Percentiles rank a stretch among this genome's conserved stretches.
Conservation (phyloP, 805 yeast genomes). For the Barnettozyma vustinii region DNA sequence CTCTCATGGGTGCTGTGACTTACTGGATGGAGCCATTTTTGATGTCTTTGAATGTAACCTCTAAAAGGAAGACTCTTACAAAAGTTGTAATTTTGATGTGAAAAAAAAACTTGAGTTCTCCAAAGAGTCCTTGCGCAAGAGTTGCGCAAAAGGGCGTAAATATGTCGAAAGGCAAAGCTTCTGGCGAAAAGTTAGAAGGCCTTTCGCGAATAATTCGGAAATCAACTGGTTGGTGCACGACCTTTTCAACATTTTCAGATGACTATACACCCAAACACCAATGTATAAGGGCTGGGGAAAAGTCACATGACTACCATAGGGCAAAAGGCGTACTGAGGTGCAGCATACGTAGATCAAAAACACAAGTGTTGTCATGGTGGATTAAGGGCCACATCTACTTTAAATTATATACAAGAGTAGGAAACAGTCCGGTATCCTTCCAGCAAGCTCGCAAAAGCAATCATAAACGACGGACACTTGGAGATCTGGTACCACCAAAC, state of each 20-base stretch:
- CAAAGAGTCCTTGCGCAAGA: not conserved
- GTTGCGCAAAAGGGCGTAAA: not conserved
- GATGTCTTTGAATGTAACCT: constrained; percentile 8
- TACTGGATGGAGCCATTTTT: constrained; percentile 45
- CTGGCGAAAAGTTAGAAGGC: not conserved
- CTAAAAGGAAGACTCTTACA: not conserved
- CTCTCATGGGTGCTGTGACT: constrained; percentile 19
- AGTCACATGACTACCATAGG: not conserved
- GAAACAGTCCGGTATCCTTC: not conserved
- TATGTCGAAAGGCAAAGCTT: too few relatives aligned
- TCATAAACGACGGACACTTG: constrained; percentile 70
- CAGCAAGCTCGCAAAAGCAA: not conserved
- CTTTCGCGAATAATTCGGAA: not conserved
- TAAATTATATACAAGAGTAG: not conserved
- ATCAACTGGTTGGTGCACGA: not conserved
- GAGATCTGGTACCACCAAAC: constrained; percentile 90
- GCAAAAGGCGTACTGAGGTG: not conserved
- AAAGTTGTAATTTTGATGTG: constrained; percentile 3
- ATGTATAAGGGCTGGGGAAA: not conserved
- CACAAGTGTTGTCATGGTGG: not conserved
- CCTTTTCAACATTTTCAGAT: not conserved
- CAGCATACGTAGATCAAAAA: too few relatives aligned
- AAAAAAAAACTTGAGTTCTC: constrained; percentile 4
- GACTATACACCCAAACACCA: constrained; percentile 4
- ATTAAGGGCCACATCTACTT: not conserved